A percentile compares a stretch with the other conserved stretches of the same genome.
phyloP scores from a whole-genome alignment of 768 basidiomycete genomes.

The Suillus spraguei region DNA sequence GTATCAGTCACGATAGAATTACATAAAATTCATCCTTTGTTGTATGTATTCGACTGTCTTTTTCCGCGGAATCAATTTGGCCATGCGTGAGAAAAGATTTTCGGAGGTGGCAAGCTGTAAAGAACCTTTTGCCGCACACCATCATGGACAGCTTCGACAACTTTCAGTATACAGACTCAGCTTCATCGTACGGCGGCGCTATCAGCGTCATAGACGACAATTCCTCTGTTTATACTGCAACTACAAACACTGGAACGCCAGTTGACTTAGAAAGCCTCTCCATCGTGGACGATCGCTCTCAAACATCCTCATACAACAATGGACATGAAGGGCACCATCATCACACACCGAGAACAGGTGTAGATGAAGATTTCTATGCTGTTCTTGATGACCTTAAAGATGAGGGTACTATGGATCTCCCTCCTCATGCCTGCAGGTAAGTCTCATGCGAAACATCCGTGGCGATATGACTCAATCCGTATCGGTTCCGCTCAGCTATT shows the following conservation, averaged over 20 bases:
- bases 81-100: not conserved
- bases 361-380: constrained; percentile 89
- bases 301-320: constrained; percentile 36
- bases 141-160: constrained; percentile 84
- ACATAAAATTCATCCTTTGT: not conserved
- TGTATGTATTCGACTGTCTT: not conserved
- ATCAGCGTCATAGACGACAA: constrained; percentile 77
- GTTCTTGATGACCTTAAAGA: constrained; percentile 90
- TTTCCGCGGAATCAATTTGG: not conserved
- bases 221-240: constrained; percentile 79
- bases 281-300: constrained; percentile 62
- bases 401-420: constrained; percentile 75
- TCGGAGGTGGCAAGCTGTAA: not conserved
- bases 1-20: constrained; percentile 5
- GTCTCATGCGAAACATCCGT: constrained; percentile 24
- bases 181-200: constrained; percentile 74
- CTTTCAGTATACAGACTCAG: constrained; percentile 76
- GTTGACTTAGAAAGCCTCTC: constrained; percentile 72
- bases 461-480: constrained; percentile 12
- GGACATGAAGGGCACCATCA: constrained; percentile 37
- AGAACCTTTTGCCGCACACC: constrained; percentile 20
- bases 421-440: constrained; percentile 95
- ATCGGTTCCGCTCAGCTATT: constrained; percentile 63
- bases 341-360: constrained; percentile 31
- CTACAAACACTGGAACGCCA: constrained; percentile 56